Base-by-base conservation (phyloP, 352 stramenopile species). In the Peronospora farinosa region DNA sequence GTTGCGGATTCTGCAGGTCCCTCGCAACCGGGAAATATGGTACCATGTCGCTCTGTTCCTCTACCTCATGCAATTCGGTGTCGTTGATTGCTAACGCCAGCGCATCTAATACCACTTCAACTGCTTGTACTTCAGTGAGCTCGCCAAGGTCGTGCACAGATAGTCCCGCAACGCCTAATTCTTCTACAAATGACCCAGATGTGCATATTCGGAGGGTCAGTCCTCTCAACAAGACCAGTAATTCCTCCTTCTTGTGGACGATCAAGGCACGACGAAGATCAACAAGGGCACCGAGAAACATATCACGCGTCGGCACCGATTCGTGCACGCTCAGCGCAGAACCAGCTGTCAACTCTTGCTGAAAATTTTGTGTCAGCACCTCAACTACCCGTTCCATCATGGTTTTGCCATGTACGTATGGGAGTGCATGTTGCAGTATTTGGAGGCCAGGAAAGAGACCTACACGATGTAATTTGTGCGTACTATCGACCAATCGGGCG, bases 201-300 rank as follows among this genome's bases (percentile, higher is more conserved):
- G 80, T 91, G 39, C 71, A 81, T 31, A 88, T 73, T 17, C 79
- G 78, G 2, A 88, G 65, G 6, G 74, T 83, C 15, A 91, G 47
- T 2, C 78, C 51, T 40, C 72, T 72, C 31, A 91, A 51, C 7
- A 78, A 31, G 9, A 48, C 45, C 11, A 84, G 21, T 28, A 74
- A 37, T 11, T 67, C 61, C 6, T 62, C 41, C 2, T 66, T 66
- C 19, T 72, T 69, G 35, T 88, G 78, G 1, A 86, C 50, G 1
- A 86, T 41, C 15, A 92, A 30, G 2, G 78, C 78, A 2, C 75
- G 75, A 5, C 78, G 77, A 27, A 94, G 62, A 47, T 78, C 84
- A 0, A 86, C 74, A 23, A 94, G 59, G 2, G 80, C 79, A 36
- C 68, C 71, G 5, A 92, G 67, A n/a, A 92, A 87, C 3, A 94